These are phyloP conservation scores for Kazachstania martiniae DNA, from an alignment of 805 yeast species.

Conservation along the genomic window DNA sequence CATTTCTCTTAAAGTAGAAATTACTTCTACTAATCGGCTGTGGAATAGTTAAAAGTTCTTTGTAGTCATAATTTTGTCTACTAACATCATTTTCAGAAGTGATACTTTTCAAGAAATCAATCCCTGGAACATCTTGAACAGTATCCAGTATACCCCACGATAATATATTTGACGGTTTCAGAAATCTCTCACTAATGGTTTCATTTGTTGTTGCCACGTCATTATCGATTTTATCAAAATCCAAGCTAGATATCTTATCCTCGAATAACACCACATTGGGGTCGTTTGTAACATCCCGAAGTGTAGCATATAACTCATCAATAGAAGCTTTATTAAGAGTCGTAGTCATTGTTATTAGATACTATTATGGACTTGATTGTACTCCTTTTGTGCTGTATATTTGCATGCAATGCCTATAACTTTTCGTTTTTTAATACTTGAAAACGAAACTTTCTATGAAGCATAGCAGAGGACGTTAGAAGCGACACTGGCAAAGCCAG, in stretches of 20 bases:
- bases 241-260: conserved; percentile 40
- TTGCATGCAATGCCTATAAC: conserved; percentile 1
- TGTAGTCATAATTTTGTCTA: conserved; percentile 21
- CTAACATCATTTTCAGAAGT: conserved; percentile 16
- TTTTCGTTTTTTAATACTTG: too few relatives aligned
- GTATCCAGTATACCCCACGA: conserved; percentile 63
- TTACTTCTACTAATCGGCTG: conserved; percentile 50
- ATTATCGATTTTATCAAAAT: conserved; percentile 1
- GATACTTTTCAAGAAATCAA: conserved; percentile 9
- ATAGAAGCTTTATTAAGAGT: conserved; percentile 7
- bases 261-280: conserved; percentile 30
- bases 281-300: conserved; percentile 14
- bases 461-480: too few relatives aligned
- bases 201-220: background rate
- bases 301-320: conserved; percentile 14
- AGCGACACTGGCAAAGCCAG: too few relatives aligned
- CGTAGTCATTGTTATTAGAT: too few relatives aligned
- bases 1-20: conserved; percentile 58
- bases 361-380: too few relatives aligned
- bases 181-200: conserved; percentile 28
- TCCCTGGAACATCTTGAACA: conserved; percentile 46
- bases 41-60: conserved; percentile 48
- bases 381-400: too few relatives aligned
- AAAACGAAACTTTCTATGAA: too few relatives aligned
- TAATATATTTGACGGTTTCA: conserved; percentile 53